phyloP scores from a whole-genome alignment of 805 yeast genomes.

The Myxozyma mucilagina region DNA sequence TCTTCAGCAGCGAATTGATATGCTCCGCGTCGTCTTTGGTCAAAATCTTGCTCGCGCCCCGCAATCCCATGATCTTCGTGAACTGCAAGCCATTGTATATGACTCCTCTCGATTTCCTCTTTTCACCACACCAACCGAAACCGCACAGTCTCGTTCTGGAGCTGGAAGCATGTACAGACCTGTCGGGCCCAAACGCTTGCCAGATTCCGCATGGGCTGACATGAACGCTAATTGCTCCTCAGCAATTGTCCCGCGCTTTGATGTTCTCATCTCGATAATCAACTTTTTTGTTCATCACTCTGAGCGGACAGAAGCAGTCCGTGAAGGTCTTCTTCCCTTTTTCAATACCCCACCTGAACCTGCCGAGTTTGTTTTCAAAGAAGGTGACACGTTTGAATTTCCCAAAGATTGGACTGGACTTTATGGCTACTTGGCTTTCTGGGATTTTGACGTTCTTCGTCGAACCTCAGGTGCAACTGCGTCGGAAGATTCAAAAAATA shows the following conservation, averaged over 20 bases:
- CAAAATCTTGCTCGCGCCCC: constrained; percentile 24
- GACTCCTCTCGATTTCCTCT: constrained; percentile 29
- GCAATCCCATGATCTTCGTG: constrained; percentile 12
- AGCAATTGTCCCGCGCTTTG: constrained; percentile 24
- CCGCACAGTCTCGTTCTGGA: constrained; percentile 4
- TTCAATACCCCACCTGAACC: constrained; percentile 28
- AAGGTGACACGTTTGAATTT: constrained; percentile 17
- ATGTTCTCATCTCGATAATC: constrained; percentile 21
- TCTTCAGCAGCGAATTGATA: constrained; percentile 27
- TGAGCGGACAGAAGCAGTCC: constrained; percentile 17
- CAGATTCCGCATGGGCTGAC: constrained; percentile 28
- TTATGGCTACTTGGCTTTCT: constrained; percentile 26
- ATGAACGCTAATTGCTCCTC: background rate
- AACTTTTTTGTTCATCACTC: constrained; percentile 22
- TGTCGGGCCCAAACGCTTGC: constrained; percentile 11
- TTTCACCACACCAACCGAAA: constrained; percentile 13
- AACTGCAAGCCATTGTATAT: constrained; percentile 27
- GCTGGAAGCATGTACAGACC: constrained; percentile 10
- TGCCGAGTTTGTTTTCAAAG: constrained; percentile 14
- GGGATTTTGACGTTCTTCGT: constrained; percentile 29
- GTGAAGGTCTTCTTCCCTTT: constrained; percentile 26
- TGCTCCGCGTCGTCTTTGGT: constrained; percentile 29
- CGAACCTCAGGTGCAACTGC: constrained; percentile 16
- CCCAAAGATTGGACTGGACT: constrained; percentile 30
- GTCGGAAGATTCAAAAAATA: background rate